Evolutionary conservation across 148 eudicot species (phyloP).

Genomic region (Arctostaphylos glauca): DNA sequence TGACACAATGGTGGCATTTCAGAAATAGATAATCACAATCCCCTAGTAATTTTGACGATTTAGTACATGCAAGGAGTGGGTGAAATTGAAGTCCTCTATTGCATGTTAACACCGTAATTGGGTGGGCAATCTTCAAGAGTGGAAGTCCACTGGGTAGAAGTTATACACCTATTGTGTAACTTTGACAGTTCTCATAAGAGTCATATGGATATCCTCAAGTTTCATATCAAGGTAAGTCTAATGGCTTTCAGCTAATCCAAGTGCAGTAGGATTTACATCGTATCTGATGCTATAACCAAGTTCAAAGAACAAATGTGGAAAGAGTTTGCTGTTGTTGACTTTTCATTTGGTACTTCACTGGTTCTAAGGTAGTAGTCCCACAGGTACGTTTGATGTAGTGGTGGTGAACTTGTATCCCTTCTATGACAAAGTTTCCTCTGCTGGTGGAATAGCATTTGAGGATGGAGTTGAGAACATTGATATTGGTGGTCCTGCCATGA

Average conservation of each 20-base stretch:
- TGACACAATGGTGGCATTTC: not conserved
- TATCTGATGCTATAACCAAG: not conserved
- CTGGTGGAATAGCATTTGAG: slow-evolving; percentile 67
- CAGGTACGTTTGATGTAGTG: slow-evolving; percentile 91
- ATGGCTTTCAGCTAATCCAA: not conserved
- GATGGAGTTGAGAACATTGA: slow-evolving; percentile 98
- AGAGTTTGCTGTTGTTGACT: not conserved
- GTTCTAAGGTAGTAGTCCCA: slow-evolving; percentile 11
- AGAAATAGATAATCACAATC: not conserved
- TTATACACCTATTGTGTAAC: not conserved
- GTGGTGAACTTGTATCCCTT: slow-evolving; percentile 97
- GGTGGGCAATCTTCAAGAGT: not conserved
- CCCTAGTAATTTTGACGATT: not conserved
- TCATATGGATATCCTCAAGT: slow-evolving; percentile 1
- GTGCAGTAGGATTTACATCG: not conserved
- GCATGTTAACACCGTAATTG: not conserved
- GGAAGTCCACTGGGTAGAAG: not conserved
- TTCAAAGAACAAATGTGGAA: not conserved
- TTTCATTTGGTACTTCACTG: slow-evolving; percentile 8
- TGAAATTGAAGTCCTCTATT: not conserved
- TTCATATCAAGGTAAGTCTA: not conserved
- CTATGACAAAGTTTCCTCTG: slow-evolving; percentile 82
- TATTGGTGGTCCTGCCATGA: slow-evolving; percentile 99
- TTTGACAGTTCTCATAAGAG: not conserved
- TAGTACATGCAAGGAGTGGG: not conserved